These are phyloP conservation scores for Yamagishiella unicocca DNA, from an alignment of 139 green algal genomes.

Conservation along the genomic window DNA sequence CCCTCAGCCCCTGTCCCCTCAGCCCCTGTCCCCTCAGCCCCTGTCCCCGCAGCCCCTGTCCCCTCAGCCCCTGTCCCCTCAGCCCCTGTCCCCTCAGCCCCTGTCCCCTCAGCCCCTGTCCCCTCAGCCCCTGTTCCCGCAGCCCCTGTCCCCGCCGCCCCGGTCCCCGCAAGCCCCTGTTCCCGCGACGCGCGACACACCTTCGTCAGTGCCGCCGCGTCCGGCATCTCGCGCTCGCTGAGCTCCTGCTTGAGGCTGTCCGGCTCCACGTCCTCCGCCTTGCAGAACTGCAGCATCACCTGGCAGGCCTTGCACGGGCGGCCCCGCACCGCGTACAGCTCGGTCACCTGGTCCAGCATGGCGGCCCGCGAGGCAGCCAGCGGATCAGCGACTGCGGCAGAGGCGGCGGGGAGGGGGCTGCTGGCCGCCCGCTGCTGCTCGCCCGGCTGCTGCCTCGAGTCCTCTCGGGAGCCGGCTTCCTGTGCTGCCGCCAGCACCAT, in stretches of 20 bases:
- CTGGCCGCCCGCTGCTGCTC: not conserved
- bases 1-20: no score
- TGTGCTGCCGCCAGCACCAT: not conserved
- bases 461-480: no score
- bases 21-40: no score
- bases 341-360: not conserved
- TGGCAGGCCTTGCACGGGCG: conserved; percentile 30
- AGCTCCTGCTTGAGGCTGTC: not conserved
- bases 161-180: not conserved
- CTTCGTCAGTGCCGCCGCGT: not conserved
- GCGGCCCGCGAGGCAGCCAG: not conserved
- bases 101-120: no score
- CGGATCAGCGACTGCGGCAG: not conserved
- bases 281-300: conserved; percentile 27
- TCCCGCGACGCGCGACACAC: not conserved
- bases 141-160: no score
- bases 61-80: no score
- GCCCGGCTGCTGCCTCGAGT: not conserved
- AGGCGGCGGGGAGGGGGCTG: not conserved
- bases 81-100: no score
- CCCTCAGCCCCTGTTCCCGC: no score
- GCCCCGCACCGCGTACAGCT: not conserved
- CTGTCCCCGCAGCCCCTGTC: no score
- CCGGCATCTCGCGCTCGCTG: not conserved
- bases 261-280: not conserved